Conservation (phyloP, 2,329 filamentous ascomycete species). For the Cercospora sp. region DNA sequence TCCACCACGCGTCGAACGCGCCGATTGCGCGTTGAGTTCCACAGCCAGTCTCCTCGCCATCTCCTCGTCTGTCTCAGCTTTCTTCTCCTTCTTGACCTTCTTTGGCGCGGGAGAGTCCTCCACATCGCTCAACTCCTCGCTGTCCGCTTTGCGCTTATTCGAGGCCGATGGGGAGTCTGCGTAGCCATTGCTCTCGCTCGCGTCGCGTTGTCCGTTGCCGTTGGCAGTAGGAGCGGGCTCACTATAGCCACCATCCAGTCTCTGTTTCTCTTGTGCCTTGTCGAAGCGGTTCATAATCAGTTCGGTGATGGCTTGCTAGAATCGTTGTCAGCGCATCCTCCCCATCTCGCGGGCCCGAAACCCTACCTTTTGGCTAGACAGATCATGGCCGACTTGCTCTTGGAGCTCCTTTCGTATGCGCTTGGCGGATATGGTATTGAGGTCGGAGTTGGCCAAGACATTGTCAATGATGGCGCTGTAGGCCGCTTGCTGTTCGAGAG, state of each 20-base stretch:
- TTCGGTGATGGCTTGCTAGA: constrained; percentile 46
- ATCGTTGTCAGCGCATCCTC: constrained; percentile 17
- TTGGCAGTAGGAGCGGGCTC: constrained; percentile 45
- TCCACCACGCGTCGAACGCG: constrained; percentile 71
- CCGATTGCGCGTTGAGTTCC: constrained; percentile 73
- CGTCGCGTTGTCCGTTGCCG: constrained; percentile 30
- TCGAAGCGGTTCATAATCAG: constrained; percentile 55
- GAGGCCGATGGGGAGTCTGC: constrained; percentile 24
- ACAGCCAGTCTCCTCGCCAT: constrained; percentile 87
- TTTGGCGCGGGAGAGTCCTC: constrained; percentile 43
- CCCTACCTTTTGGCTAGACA: constrained; percentile 61
- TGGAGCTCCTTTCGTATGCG: constrained; percentile 64
- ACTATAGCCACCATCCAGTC: constrained; percentile 27
- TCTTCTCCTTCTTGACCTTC: constrained; percentile 58
- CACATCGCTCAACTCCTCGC: constrained; percentile 45
- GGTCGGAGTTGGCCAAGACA: constrained; percentile 60
- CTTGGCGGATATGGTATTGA: constrained; percentile 66
- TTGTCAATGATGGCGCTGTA: constrained; percentile 62
- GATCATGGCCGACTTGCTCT: constrained; percentile 60
- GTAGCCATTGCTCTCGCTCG: constrained; percentile 19
- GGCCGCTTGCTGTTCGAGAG: constrained; percentile 34
- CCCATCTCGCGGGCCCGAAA: background rate
- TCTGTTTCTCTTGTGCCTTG: constrained; percentile 41
- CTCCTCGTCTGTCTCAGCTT: constrained; percentile 75
- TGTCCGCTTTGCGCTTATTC: constrained; percentile 47